phyloP scores from a whole-genome alignment of 2,329 filamentous ascomycete genomes.

The Xylariomycetidae sp. region DNA sequence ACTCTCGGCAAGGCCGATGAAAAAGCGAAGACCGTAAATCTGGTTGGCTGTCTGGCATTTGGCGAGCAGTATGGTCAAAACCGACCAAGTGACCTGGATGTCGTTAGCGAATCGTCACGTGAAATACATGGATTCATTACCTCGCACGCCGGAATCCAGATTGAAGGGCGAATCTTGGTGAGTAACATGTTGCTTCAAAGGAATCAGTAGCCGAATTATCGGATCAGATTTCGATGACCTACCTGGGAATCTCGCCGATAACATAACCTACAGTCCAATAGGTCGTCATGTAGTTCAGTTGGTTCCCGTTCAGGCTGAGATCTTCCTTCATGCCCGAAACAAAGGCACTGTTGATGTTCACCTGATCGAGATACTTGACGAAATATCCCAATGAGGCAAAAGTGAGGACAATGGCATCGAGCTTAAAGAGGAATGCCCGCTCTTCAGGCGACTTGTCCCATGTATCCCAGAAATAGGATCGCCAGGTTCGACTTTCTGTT shows the following conservation, averaged over 20 bases:
- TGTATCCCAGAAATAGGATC: constrained; percentile 45
- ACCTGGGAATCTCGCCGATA: constrained; percentile 31
- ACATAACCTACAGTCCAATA: constrained; percentile 31
- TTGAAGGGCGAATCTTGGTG: constrained; percentile 31
- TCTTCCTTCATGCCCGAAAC: constrained; percentile 32
- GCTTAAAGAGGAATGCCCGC: constrained; percentile 35
- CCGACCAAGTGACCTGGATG: too few species aligned
- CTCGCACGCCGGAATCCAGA: constrained; percentile 29
- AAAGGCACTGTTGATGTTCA: constrained; percentile 30
- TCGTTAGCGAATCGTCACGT: too few species aligned
- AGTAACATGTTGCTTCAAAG: too few species aligned
- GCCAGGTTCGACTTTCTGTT: too few species aligned
- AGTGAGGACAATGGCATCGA: constrained; percentile 36
- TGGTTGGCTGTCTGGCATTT: constrained; percentile 27
- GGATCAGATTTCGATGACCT: constrained; percentile 29
- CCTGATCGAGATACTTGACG: constrained; percentile 36
- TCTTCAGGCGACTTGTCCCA: constrained; percentile 38
- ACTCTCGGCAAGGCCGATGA: constrained; percentile 35
- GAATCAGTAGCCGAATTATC: too few species aligned
- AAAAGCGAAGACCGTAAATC: constrained; percentile 35
- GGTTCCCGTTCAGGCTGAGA: constrained; percentile 24
- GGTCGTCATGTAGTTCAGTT: constrained; percentile 27
- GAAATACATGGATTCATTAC: too few species aligned
- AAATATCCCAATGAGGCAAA: constrained; percentile 39
- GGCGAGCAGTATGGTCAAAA: constrained; percentile 29